phyloP scores from a whole-genome alignment of 352 stramenopile genomes.

The Blastocystis sp. region DNA sequence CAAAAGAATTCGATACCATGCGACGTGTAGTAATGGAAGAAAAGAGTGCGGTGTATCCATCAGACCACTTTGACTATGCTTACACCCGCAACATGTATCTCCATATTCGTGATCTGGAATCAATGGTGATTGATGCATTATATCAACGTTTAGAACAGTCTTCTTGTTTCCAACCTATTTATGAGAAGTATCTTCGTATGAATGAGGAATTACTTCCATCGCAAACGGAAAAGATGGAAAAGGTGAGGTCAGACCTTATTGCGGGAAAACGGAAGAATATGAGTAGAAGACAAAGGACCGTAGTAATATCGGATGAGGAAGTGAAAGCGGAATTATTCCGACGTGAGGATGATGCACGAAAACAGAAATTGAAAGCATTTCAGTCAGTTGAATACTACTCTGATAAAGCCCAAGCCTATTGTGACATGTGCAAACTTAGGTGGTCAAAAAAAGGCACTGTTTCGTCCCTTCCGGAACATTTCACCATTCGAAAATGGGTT shows the following conservation, averaged over 20 bases:
- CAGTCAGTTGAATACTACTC: not conserved
- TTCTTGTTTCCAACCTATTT: not conserved
- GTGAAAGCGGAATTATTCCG: not conserved
- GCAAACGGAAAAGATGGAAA: not conserved
- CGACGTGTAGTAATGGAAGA: not conserved
- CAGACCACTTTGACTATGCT: not conserved
- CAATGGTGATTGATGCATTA: not conserved
- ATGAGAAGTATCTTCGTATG: conserved; percentile 7
- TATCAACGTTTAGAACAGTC: not conserved
- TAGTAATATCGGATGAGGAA: not conserved
- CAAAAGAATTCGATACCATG: not conserved
- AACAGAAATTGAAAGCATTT: not conserved
- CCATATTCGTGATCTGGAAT: not conserved
- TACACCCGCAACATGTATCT: not conserved
- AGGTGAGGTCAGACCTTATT: not conserved
- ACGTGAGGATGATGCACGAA: not conserved
- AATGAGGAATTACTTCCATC: not conserved
- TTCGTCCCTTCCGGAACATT: not conserved
- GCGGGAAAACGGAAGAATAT: not conserved
- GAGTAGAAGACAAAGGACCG: not conserved
- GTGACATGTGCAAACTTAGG: not conserved
- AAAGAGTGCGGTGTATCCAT: not conserved
- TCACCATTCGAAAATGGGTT: conserved; percentile 14
- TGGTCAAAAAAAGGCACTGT: not conserved
- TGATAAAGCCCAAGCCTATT: not conserved